Base-by-base conservation (phyloP, 78 protist genomes). In the Creolimax fragrantissima region DNA sequence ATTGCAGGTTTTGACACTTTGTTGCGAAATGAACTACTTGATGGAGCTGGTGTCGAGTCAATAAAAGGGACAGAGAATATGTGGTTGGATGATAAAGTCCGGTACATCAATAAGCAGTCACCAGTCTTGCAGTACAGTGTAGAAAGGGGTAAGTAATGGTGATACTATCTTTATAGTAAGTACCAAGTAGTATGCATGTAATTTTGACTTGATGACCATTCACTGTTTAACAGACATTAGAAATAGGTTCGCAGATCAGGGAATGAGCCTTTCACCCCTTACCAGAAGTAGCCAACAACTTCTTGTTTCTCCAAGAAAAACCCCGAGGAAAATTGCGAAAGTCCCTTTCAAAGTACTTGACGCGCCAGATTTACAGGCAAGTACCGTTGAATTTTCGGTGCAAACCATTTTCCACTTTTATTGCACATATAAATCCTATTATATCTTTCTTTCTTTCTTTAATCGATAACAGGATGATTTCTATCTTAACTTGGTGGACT, bases 401-500 rank as follows among this genome's bases (percentile, higher is more conserved):
- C 74, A 58, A n/a, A n/a, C n/a, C n/a, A n/a, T n/a, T n/a, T n/a
- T n/a, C n/a, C n/a, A n/a, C n/a, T n/a, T n/a, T n/a, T n/a, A n/a
- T n/a, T n/a, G n/a, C n/a, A n/a, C n/a, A n/a, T n/a, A n/a, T n/a
- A n/a, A n/a, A n/a, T n/a, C n/a, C n/a, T n/a, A n/a, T n/a, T n/a
- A n/a, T n/a, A n/a, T n/a, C n/a, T n/a, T n/a, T n/a, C n/a, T n/a
- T 6, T 83, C 41, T 83, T n/a, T n/a, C n/a, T n/a, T n/a, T n/a
- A n/a, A n/a, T n/a, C n/a, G n/a, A n/a, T n/a, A n/a, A 11, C 86
- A 90, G 35, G 99, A 98, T 81, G 99, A 99, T 95, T 99, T 92
- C 92, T 99, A 99, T 94, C 92, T 98, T 41, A 99, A 99, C 95
- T 93, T 98, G 7, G 94, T 99, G 37, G 99, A 99, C 95, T 99